phyloP scores from a whole-genome alignment of 768 basidiomycete genomes.

The Hysterangium stoloniferum region DNA sequence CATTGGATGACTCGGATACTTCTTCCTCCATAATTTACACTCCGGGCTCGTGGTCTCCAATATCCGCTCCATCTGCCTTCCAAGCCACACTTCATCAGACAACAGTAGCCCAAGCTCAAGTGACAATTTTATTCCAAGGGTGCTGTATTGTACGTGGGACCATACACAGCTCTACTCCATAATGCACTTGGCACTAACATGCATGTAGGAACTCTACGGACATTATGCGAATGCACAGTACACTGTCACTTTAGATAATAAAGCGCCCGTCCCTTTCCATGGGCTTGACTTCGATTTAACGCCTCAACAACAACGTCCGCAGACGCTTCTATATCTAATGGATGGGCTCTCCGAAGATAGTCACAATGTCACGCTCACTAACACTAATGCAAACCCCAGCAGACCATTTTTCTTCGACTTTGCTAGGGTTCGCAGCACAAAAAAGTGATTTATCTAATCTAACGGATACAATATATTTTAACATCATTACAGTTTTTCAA shows the following conservation, averaged over 20 bases:
- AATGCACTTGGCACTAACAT: no score
- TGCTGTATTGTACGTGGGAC: constrained; percentile 14
- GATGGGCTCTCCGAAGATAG: constrained; percentile 2
- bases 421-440: constrained; percentile 1
- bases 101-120: background rate
- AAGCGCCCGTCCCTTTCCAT: background rate
- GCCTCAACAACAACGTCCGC: constrained; percentile 3
- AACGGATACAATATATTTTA: no score
- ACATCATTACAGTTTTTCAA: background rate
- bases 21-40: constrained; percentile 1
- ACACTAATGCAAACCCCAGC: constrained; percentile 2
- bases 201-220: constrained; percentile 13
- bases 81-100: constrained; percentile 7
- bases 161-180: constrained; percentile 25
- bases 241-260: constrained; percentile 1
- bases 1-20: constrained; percentile 2
- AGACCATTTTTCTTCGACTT: constrained; percentile 7
- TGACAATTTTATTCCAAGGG: constrained; percentile 5
- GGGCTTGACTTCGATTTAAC: constrained; percentile 3
- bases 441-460: constrained; percentile 5
- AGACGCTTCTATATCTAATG: constrained; percentile 7
- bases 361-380: constrained; percentile 6
- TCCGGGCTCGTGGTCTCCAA: background rate
- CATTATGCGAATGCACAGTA: constrained; percentile 8
- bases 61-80: constrained; percentile 4